Evolutionary conservation across 352 stramenopile species (phyloP).

Genomic region (Phytophthora sp.): DNA sequence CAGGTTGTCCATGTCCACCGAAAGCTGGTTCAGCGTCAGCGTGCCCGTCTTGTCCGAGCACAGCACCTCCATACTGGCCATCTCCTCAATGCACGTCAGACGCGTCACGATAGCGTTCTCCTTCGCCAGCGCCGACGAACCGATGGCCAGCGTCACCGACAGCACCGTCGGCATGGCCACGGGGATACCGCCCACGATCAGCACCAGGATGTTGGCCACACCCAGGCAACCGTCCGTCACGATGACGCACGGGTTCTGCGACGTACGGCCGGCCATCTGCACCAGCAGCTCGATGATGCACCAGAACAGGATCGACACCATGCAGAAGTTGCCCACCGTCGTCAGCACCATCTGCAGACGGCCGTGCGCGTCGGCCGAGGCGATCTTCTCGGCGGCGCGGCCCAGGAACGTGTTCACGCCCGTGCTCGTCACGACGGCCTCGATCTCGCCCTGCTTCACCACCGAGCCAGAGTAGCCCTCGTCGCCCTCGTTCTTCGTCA

Average conservation of each 20-base stretch:
- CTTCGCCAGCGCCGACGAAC: constrained; percentile 87
- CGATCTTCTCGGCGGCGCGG: constrained; percentile 85
- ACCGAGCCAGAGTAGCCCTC: constrained; percentile 86
- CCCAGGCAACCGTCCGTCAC: constrained; percentile 73
- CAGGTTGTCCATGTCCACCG: constrained; percentile 89
- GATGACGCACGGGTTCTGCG: constrained; percentile 87
- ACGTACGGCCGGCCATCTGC: constrained; percentile 71
- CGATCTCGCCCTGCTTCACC: constrained; percentile 90
- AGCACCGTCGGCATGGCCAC: constrained; percentile 94
- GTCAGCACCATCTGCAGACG: constrained; percentile 93
- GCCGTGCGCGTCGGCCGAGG: constrained; percentile 69
- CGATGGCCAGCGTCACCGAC: constrained; percentile 92
- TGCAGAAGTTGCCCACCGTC: constrained; percentile 93
- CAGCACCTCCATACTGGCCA: constrained; percentile 93
- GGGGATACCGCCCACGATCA: constrained; percentile 93
- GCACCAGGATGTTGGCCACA: constrained; percentile 82
- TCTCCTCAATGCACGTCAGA: constrained; percentile 93
- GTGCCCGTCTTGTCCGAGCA: constrained; percentile 97
- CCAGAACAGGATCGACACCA: constrained; percentile 88
- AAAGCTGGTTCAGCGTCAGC: constrained; percentile 96
- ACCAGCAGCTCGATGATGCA: constrained; percentile 88
- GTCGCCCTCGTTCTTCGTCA: constrained; percentile 84
- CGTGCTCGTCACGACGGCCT: constrained; percentile 90
- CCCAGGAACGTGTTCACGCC: constrained; percentile 92
- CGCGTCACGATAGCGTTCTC: constrained; percentile 94